These are phyloP conservation scores for Vaccinium myrtillus DNA, from an alignment of 148 eudicot genomes.

Conservation along the genomic window DNA sequence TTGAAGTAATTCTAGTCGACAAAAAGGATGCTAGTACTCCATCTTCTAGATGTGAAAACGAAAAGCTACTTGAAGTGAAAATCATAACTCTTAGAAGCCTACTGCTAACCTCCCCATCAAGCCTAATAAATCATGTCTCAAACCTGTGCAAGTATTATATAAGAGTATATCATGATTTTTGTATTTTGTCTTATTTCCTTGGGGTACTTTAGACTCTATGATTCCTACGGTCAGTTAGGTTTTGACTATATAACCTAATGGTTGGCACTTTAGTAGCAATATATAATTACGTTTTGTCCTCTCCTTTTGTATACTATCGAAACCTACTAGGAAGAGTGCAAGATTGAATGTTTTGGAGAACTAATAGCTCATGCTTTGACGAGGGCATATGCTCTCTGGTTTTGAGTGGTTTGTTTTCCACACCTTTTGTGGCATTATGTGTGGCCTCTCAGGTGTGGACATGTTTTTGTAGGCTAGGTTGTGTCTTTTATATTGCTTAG, in stretches of 20 bases:
- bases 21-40: background rate
- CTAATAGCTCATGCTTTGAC: background rate
- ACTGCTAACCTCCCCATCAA: background rate
- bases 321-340: background rate
- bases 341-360: background rate
- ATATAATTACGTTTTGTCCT: background rate
- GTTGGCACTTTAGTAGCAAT: background rate
- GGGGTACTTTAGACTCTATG: background rate
- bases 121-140: conserved; percentile 3
- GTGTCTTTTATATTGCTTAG: background rate
- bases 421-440: background rate
- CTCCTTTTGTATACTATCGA: background rate
- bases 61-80: background rate
- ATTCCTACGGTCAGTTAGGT: background rate
- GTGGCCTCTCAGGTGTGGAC: background rate
- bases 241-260: background rate
- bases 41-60: background rate
- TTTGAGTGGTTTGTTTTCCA: background rate
- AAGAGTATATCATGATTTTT: background rate
- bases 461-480: background rate
- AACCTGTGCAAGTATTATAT: background rate
- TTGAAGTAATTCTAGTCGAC: background rate
- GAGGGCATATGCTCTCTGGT: background rate
- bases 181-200: background rate
- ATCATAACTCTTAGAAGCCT: background rate